Evolutionary conservation across 768 basidiomycete species (phyloP).

Genomic region (Mrakia gelida): DNA sequence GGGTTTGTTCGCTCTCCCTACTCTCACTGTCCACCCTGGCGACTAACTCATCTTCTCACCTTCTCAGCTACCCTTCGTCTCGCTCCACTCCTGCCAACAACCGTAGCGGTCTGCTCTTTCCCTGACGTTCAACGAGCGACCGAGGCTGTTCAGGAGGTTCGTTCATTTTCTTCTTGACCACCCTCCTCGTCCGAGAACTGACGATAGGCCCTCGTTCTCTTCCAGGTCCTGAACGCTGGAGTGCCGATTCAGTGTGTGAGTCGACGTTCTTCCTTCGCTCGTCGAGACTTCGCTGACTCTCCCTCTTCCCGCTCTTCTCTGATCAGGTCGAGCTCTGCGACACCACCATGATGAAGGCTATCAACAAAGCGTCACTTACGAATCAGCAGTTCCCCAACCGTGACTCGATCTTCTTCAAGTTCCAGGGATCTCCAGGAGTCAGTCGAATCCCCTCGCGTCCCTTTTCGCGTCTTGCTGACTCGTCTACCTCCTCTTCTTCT

Average conservation of each 20-base stretch:
- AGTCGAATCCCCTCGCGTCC: not conserved
- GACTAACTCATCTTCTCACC: too few relatives aligned
- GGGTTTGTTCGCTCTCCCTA: not conserved
- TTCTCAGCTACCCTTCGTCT: constrained; percentile 66
- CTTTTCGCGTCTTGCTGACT: not conserved
- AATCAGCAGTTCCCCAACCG: constrained; percentile 56
- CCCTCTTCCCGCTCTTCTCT: not conserved
- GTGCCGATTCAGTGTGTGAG: constrained; percentile 29
- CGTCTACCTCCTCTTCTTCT: not conserved
- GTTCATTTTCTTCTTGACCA: too few relatives aligned
- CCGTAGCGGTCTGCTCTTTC: constrained; percentile 85
- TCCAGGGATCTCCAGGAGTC: constrained; percentile 57
- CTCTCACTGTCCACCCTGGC: too few relatives aligned
- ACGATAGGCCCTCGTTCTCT: too few relatives aligned
- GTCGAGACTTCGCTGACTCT: constrained; percentile 37
- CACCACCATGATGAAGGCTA: constrained; percentile 34
- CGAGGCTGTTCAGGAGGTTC: constrained; percentile 71
- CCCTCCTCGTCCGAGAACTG: too few relatives aligned
- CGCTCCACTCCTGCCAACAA: constrained; percentile 72
- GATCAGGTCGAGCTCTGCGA: constrained; percentile 24
- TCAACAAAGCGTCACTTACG: constrained; percentile 28
- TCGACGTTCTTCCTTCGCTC: constrained; percentile 58
- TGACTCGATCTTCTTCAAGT: constrained; percentile 86
- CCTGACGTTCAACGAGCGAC: constrained; percentile 71
- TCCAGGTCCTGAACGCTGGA: constrained; percentile 9